Evolutionary conservation across 1,139 yeast genomes (phyloP), one percentile per base, ranked within the genome.

Genomic region (Geotrichum citri-aurantii): DNA sequence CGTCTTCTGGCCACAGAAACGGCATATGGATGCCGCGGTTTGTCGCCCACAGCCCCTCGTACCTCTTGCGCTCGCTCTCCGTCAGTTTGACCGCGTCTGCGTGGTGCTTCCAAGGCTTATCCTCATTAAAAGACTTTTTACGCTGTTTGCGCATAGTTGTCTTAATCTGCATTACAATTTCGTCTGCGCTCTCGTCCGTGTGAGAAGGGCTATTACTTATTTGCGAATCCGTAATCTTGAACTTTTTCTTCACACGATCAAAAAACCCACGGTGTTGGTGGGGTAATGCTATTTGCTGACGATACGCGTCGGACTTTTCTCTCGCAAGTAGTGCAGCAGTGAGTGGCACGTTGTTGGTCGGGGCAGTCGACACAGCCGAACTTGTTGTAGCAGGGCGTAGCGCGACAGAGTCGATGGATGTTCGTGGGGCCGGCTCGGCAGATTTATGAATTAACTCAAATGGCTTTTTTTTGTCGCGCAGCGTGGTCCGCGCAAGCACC

Each of bases 61-160:
- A 92, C 54, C 98, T 74, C 68, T 90, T 91, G 61, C 89, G 78
- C 70, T 93, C 98, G 44, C 78, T 80, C 31, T 86, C 91, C 0
- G 87, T 80, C 12, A 91, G 79, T 56, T 75, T 77, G 52, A 77
- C 77, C 11, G 84, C 77, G 62, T 84, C 88, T 48, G 77, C 77
- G 69, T 90, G 97, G 67, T 89, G 85, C 67, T 92, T 93, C 98
- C 99, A 93, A 0, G 98, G 98, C 71, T 92, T 91, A 63, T 88
- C 90, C 66, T 88, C 96, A 69, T 93, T 87, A 71, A 93, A 92
- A 24, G 73, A 70, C 50, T 77, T 73, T 65, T 78, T 79, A 63
- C 75, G 76, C 53, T 79, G 79, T 63, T 83, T 83, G 56, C 96
- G 77, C 85, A 89, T 81, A 1, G 96, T 87, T 0, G 88, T 81